Base-by-base conservation (phyloP, 306 rosid species). In the Quercus robur region DNA sequence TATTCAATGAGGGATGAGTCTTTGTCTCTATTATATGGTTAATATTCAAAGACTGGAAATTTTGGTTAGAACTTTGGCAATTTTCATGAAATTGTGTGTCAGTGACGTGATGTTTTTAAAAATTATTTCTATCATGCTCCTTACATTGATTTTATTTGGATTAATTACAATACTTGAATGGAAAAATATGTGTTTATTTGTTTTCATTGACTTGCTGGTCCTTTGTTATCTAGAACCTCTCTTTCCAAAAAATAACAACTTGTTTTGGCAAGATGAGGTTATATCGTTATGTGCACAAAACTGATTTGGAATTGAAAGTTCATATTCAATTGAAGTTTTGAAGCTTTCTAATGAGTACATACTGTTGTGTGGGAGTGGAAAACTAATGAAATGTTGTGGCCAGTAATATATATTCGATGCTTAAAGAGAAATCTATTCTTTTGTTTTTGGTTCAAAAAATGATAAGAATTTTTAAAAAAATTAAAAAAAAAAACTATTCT, bases 201-300 rank as follows among this genome's bases (percentile, higher is more conserved):
- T 81, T 81, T 86, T 86, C 66, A 25, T 70, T 83, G 56, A 31
- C 73, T 49, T 57, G 75, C 83, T 92, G 98, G 97, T 94, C 85
- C 90, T 92, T 71, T 92, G 92, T 80, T 87, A 85, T 81, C 81
- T 94, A 68, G 97, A 97, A 54, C 97, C 97, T 61, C 90, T 94
- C 57, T 94, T 92, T 81, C 98, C 98, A 7, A 94, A 88, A 88
- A 85, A 90, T 85, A 87, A 90, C 78, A 87, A 75, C 78, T 84
- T 88, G 87, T 90, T 87, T 84, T 92, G 97, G 98, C 97, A 92
- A 81, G 98, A 94, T 73, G 98, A 92, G 98, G 97, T 92, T 25
- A 92, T 56, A 88, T 72, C 72, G 25, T 81, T 61, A 63, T 74
- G 61, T 69, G 55, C 59, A 63, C 28, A 69, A 71, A 46, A 46